phyloP scores from a whole-genome alignment of 176 grass and related monocot species.

The Areca catechu region DNA sequence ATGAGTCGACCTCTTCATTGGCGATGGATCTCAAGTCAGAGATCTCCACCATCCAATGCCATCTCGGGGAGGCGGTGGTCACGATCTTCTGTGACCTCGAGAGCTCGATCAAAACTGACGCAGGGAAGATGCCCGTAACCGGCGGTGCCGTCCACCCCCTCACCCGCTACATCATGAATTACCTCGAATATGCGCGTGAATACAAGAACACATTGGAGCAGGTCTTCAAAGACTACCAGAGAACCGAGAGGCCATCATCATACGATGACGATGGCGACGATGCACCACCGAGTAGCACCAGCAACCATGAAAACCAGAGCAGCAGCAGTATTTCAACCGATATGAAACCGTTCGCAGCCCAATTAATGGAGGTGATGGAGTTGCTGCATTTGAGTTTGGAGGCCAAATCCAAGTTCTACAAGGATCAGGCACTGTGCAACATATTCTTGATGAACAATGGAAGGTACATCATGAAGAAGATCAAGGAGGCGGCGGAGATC shows the following conservation, averaged over 20 bases:
- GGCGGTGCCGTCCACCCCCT: conserved; percentile 23
- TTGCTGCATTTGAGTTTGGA: neutral
- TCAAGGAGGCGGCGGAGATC: too few species aligned
- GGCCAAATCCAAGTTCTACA: too few species aligned
- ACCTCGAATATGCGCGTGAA: conserved; percentile 2
- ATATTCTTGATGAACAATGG: too few species aligned
- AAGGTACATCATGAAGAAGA: too few species aligned
- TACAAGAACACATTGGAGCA: conserved; percentile 13
- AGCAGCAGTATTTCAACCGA: too few species aligned
- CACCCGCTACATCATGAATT: conserved; percentile 28
- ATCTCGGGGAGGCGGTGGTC: neutral
- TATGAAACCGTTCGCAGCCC: too few species aligned
- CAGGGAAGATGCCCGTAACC: neutral
- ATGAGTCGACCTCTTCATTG: too few species aligned
- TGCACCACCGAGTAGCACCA: too few species aligned
- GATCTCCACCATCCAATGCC: neutral
- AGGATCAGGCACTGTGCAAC: too few species aligned
- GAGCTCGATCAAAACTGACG: conserved; percentile 2
- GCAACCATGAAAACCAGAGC: too few species aligned
- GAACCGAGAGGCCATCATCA: too few species aligned
- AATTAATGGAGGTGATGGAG: conserved; percentile 4
- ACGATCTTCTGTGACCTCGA: neutral
- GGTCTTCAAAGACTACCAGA: conserved; percentile 5
- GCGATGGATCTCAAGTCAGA: neutral
- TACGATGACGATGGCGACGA: too few species aligned